Conservation (phyloP, 257 asterid genomes). For the Oldenlandia corymbosa region DNA sequence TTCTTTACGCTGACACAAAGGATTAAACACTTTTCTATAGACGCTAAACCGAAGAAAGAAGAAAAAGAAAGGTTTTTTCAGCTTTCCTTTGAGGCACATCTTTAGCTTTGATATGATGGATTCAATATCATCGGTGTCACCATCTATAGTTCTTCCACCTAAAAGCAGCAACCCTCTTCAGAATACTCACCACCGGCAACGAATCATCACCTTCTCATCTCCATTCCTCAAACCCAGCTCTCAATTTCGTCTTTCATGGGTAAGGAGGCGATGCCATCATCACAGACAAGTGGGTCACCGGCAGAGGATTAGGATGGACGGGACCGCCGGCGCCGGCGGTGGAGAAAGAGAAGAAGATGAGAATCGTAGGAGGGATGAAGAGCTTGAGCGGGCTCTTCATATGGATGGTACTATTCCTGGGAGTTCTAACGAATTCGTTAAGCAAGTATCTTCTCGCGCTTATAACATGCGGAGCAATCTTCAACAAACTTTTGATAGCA, state of each 20-base stretch:
- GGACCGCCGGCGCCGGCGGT: constrained; percentile 4
- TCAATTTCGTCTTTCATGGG: constrained; percentile 20
- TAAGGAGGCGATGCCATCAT: constrained; percentile 9
- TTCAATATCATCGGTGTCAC: constrained; percentile 55
- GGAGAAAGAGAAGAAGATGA: constrained; percentile 35
- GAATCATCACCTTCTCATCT: constrained; percentile 19
- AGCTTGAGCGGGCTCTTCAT: constrained; percentile 73
- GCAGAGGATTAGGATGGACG: constrained; percentile 20
- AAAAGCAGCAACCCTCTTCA: constrained; percentile 33
- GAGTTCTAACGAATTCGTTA: constrained; percentile 70
- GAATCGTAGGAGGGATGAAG: constrained; percentile 54
- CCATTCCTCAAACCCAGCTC: constrained; percentile 13
- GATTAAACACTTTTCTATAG: neutral
- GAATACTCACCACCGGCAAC: constrained; percentile 42
- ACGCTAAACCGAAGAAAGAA: neutral
- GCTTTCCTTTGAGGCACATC: no score
- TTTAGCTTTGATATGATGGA: constrained; percentile 42
- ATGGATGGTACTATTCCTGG: constrained; percentile 88
- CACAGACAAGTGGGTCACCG: constrained; percentile 10
- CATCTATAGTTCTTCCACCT: constrained; percentile 49
- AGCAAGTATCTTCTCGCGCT: constrained; percentile 88
- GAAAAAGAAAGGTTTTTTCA: neutral
- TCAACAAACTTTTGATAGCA: constrained; percentile 74
- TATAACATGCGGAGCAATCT: constrained; percentile 90
- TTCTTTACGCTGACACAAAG: constrained; percentile 8